These are phyloP conservation scores for Myxozyma kluyveri DNA, from an alignment of 805 yeast genomes.

Conservation along the genomic window DNA sequence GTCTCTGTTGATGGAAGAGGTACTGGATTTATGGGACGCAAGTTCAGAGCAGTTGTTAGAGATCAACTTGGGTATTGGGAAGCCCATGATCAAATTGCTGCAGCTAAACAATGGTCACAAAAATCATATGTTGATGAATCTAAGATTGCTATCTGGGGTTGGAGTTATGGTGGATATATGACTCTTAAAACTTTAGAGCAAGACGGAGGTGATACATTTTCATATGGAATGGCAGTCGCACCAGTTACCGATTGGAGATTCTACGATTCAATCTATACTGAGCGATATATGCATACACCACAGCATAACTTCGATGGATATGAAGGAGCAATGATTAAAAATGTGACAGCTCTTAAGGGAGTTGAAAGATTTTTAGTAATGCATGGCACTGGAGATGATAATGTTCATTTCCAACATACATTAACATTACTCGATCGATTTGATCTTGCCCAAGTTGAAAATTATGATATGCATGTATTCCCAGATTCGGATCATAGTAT, in stretches of 20 bases:
- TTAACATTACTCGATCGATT: constrained; percentile 72
- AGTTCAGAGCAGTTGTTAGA: constrained; percentile 74
- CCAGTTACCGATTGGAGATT: constrained; percentile 95
- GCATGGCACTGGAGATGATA: constrained; percentile 98
- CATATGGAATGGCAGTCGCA: constrained; percentile 92
- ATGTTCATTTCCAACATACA: constrained; percentile 91
- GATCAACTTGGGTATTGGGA: constrained; percentile 80
- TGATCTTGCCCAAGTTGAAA: constrained; percentile 71
- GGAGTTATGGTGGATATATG: constrained; percentile 97
- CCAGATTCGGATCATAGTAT: constrained; percentile 94
- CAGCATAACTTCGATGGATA: constrained; percentile 64
- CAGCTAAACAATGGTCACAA: constrained; percentile 68
- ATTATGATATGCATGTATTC: constrained; percentile 82
- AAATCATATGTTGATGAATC: constrained; percentile 63
- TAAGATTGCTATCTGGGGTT: constrained; percentile 89
- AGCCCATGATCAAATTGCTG: constrained; percentile 79
- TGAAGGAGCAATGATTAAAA: constrained; percentile 51
- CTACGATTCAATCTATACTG: constrained; percentile 92
- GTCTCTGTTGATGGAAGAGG: constrained; percentile 97
- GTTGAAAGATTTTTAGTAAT: constrained; percentile 72
- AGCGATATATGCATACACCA: constrained; percentile 89
- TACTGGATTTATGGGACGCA: constrained; percentile 82
- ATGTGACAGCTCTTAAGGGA: constrained; percentile 54
- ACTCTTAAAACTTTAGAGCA: constrained; percentile 84
- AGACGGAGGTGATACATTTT: constrained; percentile 72